Conservation (phyloP, 179 eudicot species). For the Actinidia chinensis region DNA sequence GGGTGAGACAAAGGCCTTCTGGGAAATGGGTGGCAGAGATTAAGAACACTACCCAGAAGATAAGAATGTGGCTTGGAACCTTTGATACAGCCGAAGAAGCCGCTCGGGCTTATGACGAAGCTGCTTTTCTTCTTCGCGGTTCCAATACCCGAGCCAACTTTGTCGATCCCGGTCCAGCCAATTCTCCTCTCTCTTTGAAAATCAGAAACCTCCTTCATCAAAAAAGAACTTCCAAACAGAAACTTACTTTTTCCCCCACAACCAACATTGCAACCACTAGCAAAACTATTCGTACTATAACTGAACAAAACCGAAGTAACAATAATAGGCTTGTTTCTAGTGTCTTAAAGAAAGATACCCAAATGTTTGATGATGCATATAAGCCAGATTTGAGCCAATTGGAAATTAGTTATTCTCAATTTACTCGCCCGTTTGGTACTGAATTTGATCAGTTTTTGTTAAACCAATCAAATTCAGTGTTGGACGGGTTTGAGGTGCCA, state of each 20-base stretch:
- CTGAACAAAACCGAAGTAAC: background rate
- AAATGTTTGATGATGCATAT: slow-evolving; percentile 22
- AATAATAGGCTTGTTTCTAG: background rate
- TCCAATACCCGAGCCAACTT: slow-evolving; percentile 38
- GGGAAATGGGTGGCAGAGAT: slow-evolving; percentile 51
- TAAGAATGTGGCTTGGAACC: slow-evolving; percentile 48
- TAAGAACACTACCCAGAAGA: slow-evolving; percentile 41
- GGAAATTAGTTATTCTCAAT: slow-evolving; percentile 9
- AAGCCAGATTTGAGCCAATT: slow-evolving; percentile 28
- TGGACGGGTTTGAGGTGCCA: slow-evolving; percentile 13
- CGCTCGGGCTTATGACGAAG: slow-evolving; percentile 44
- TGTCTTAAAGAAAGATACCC: background rate
- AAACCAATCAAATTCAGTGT: no score
- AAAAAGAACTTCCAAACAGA: slow-evolving; percentile 28
- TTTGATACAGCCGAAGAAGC: slow-evolving; percentile 44
- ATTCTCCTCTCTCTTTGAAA: slow-evolving; percentile 32
- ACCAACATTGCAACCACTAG: background rate
- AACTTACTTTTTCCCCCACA: background rate
- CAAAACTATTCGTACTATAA: background rate
- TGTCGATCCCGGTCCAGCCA: slow-evolving; percentile 18
- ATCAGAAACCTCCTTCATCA: slow-evolving; percentile 35
- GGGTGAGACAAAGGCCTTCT: slow-evolving; percentile 45
- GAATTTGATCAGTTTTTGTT: slow-evolving; percentile 5
- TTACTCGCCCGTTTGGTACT: slow-evolving; percentile 3
- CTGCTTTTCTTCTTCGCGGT: slow-evolving; percentile 41